phyloP scores from a whole-genome alignment of 2,329 filamentous ascomycete genomes.

The Mariannaea elegans region DNA sequence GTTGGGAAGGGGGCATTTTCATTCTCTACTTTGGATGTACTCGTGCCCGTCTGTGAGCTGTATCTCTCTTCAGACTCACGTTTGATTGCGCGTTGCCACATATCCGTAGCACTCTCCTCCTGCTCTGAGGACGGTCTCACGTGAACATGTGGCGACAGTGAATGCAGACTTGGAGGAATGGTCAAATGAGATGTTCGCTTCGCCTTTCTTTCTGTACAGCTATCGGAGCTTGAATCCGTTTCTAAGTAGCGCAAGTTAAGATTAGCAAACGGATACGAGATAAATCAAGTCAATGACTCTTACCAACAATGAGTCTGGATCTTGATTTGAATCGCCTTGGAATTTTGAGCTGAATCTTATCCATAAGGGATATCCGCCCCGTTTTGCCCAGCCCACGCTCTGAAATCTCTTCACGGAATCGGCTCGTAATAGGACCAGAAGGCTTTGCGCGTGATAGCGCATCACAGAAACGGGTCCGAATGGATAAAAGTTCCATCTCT shows the following conservation, averaged over 20 bases:
- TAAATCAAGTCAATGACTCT: not conserved
- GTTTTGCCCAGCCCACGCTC: conserved; percentile 10
- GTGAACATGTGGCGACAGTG: conserved; percentile 16
- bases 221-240: not conserved
- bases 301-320: conserved; percentile 10
- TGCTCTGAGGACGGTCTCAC: conserved; percentile 19
- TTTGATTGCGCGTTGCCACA: conserved; percentile 41
- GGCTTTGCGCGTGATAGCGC: conserved; percentile 43
- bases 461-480: conserved; percentile 53
- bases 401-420: conserved; percentile 53
- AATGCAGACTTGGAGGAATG: conserved; percentile 24
- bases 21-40: conserved; percentile 1
- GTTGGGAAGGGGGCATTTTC: conserved; percentile 4
- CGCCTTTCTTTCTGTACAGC: conserved; percentile 9
- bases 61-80: conserved; percentile 34
- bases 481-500: conserved; percentile 50
- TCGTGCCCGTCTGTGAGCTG: conserved; percentile 20
- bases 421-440: conserved; percentile 45
- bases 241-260: not conserved
- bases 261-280: not conserved
- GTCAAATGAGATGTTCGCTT: conserved; percentile 30
- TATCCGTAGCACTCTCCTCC: conserved; percentile 35
- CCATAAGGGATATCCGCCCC: conserved; percentile 43
- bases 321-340: conserved; percentile 41
- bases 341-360: conserved; percentile 47